Base-by-base conservation (phyloP, 257 asterid genomes). In the Solanum neorickii region DNA sequence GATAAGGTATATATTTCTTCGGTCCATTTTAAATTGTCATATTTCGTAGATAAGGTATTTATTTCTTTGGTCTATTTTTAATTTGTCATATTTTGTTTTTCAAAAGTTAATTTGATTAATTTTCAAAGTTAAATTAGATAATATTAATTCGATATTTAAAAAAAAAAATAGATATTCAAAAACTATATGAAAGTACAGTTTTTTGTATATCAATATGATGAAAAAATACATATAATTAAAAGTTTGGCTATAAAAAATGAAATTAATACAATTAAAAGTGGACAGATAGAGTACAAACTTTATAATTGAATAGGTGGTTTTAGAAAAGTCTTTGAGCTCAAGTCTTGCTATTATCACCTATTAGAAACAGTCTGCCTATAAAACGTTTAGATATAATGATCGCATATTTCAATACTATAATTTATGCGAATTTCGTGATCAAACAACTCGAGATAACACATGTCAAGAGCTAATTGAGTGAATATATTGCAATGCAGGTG, bases 1-100 rank as follows among this genome's bases (percentile, higher is more conserved):
- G 98, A 94, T 46, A 92, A 92, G 96, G 78, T 72, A 72, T 31
- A 70, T 2, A 16, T 21, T 52, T 18, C 20, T 18, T 47, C 8
- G 0, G 7, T 49, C 8, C 2, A 49, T 20, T 39, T 39, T 33
- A 3, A 33, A 33, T 33, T 33, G 35, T 33, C 35, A 33, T 33
- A 4, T 33, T 33, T 33, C 0, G 0, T 18, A 14, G 98, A 94
- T 46, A 92, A 92, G 96, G 78, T 72, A 72, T 31, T 31, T 2
- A 16, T 21, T 52, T 18, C 20, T 18, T 47, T 3, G 0, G 7
- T 49, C 8, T 2, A 49, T 20, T 39, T 39, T 33, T 33, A 33
- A 33, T 33, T 33, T 33, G 35, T 33, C 35, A 33, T 33, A 4
- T 33, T 33, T 33, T 4, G 0, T 18, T 52, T 52, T 52, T 16